phyloP scores from a whole-genome alignment of 2,329 filamentous ascomycete genomes.

The Apiospora kogelbergensis region DNA sequence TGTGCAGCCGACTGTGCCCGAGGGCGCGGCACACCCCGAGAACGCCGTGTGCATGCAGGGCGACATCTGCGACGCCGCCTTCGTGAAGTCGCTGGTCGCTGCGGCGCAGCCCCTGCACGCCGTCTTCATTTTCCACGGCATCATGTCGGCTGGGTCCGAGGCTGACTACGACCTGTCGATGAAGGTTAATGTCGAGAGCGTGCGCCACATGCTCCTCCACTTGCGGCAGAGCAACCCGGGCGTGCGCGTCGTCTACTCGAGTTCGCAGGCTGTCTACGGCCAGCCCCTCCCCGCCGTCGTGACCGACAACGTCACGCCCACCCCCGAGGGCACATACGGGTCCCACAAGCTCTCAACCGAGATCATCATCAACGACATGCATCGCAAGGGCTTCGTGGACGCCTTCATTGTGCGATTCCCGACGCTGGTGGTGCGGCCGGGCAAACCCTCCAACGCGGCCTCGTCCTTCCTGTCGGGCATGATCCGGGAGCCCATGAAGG shows the following conservation, averaged over 20 bases:
- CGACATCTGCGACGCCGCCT: conserved; percentile 42
- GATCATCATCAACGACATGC: conserved; percentile 62
- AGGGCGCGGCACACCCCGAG: conserved; percentile 45
- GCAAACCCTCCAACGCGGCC: conserved; percentile 60
- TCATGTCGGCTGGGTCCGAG: conserved; percentile 62
- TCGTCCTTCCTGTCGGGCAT: conserved; percentile 64
- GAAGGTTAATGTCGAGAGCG: conserved; percentile 55
- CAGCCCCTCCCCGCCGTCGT: conserved; percentile 54
- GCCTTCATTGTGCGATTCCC: conserved; percentile 60
- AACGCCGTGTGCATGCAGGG: conserved; percentile 50
- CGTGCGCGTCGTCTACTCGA: conserved; percentile 59
- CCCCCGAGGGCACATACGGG: conserved; percentile 62
- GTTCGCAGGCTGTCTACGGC: conserved; percentile 64
- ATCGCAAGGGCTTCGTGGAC: conserved; percentile 57
- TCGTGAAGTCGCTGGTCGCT: conserved; percentile 38
- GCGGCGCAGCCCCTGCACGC: conserved; percentile 44
- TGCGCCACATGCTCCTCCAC: conserved; percentile 49
- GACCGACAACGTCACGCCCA: conserved; percentile 51
- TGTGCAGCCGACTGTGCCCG: conserved; percentile 49
- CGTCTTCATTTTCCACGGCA: conserved; percentile 64
- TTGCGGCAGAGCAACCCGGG: conserved; percentile 50
- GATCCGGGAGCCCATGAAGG: conserved; percentile 61
- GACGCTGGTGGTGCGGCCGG: conserved; percentile 61
- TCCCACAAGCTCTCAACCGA: conserved; percentile 64
- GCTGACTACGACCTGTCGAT: conserved; percentile 16